Percentiles rank a stretch among this genome's conserved stretches.
phyloP scores from a whole-genome alignment of 768 basidiomycete species.

The Mycena vitilis region DNA sequence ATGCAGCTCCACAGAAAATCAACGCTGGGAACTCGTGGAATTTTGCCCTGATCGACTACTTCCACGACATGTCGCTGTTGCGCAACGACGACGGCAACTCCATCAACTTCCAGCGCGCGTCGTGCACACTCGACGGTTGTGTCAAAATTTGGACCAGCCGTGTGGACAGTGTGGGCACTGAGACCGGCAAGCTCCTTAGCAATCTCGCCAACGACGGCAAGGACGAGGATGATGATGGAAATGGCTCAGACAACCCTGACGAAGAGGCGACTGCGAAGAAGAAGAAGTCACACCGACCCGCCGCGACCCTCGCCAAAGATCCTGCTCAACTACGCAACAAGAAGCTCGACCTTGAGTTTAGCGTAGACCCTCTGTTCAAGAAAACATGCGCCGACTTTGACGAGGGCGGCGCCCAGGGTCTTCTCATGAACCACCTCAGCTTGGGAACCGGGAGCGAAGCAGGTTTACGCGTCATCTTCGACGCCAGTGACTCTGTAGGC shows the following conservation, averaged over 20 bases:
- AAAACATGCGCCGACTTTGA: conserved; percentile 99
- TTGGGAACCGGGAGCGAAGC: conserved; percentile 83
- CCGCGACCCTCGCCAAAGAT: conserved; percentile 91
- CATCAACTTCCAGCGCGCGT: conserved; percentile 99
- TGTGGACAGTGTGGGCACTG: conserved; percentile 96
- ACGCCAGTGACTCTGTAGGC: conserved; percentile 91
- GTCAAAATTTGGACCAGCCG: conserved; percentile 99
- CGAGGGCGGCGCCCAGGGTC: conserved; percentile 95
- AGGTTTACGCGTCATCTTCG: conserved; percentile 91
- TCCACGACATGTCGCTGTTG: conserved; percentile 96
- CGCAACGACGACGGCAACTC: conserved; percentile 94
- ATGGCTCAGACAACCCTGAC: conserved; percentile 73
- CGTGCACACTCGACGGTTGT: conserved; percentile 96
- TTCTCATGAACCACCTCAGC: conserved; percentile 96
- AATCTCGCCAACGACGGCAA: conserved; percentile 77
- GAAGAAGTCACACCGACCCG: conserved; percentile 76
- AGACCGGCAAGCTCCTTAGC: conserved; percentile 93
- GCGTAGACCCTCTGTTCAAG: conserved; percentile 95
- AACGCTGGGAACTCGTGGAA: conserved; percentile 98
- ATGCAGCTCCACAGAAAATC: conserved; percentile 82
- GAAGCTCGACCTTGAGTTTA: conserved; percentile 95
- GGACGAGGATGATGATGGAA: conserved; percentile 69
- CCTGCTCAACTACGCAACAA: conserved; percentile 85
- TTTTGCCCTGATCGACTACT: conserved; percentile 98
- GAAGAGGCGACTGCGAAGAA: conserved; percentile 72